These are phyloP conservation scores for Plasmopara viticola DNA, from an alignment of 352 stramenopile species.

Conservation along the genomic window DNA sequence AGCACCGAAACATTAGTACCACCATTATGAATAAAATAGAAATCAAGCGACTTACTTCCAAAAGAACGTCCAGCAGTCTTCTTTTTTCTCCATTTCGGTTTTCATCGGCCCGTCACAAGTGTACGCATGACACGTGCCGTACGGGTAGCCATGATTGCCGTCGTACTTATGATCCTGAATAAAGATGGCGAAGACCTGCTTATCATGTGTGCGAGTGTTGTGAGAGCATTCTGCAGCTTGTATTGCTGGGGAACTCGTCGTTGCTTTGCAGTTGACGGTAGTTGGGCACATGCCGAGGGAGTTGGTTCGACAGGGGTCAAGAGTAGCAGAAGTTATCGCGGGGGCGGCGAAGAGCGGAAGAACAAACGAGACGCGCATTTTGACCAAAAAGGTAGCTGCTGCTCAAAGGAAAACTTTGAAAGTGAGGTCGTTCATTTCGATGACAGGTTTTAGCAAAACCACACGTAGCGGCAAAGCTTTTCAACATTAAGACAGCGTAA, in stretches of 20 bases:
- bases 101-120: slow-evolving; percentile 11
- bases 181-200: slow-evolving; percentile 32
- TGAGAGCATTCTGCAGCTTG: slow-evolving; percentile 33
- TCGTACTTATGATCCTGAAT: slow-evolving; percentile 27
- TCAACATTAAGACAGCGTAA: too few relatives aligned
- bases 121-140: slow-evolving; percentile 27
- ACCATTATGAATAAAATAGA: not conserved
- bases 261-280: slow-evolving; percentile 16
- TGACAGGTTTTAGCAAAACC: too few relatives aligned
- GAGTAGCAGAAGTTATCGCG: slow-evolving; percentile 22
- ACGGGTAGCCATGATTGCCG: slow-evolving; percentile 25
- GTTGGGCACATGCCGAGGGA: slow-evolving; percentile 18
- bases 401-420: too few relatives aligned
- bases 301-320: slow-evolving; percentile 21
- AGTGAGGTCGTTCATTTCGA: too few relatives aligned
- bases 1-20: slow-evolving; percentile 6
- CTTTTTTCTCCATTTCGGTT: slow-evolving; percentile 14
- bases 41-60: slow-evolving; percentile 20
- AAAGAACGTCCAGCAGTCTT: slow-evolving; percentile 34
- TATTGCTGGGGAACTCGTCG: slow-evolving; percentile 19
- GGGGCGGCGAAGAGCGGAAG: slow-evolving; percentile 17
- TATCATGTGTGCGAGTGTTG: slow-evolving; percentile 30
- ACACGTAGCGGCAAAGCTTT: too few relatives aligned
- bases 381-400: not conserved
- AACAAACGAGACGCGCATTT: slow-evolving; percentile 19